Evolutionary conservation across 108 stramenopile genomes (phyloP).

Genomic region (Stephanodiscus minutulus): DNA sequence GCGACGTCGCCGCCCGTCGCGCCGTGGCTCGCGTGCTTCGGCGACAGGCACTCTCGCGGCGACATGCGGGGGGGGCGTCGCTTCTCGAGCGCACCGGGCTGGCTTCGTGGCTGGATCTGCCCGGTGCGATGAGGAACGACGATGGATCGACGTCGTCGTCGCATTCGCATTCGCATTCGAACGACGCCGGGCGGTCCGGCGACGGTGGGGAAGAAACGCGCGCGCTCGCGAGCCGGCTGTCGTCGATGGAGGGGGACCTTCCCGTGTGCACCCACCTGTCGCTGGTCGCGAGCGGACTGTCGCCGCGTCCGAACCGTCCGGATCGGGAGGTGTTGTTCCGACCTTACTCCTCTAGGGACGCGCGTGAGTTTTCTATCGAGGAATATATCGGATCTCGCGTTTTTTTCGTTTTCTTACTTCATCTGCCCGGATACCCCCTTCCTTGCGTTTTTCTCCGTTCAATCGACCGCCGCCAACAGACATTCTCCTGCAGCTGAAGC

Average conservation of each 20-base stretch:
- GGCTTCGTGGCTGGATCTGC: conserved; percentile 50
- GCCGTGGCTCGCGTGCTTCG: conserved; percentile 37
- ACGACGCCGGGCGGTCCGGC: neutral
- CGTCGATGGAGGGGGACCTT: conserved; percentile 24
- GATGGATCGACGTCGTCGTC: conserved; percentile 1
- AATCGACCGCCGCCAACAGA: neutral
- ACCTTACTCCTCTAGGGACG: conserved; percentile 80
- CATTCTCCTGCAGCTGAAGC: conserved; percentile 77
- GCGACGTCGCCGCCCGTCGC: conserved; percentile 28
- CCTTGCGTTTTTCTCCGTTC: neutral
- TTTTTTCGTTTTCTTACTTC: too few relatives aligned
- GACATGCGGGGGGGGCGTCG: conserved; percentile 6
- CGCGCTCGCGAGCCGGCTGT: conserved; percentile 21
- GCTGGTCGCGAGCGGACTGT: conserved; percentile 66
- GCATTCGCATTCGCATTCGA: conserved; percentile 2
- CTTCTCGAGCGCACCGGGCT: conserved; percentile 37
- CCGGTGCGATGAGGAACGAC: conserved; percentile 17
- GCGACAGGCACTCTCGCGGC: conserved; percentile 25
- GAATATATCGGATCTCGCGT: too few relatives aligned
- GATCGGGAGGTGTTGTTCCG: conserved; percentile 70
- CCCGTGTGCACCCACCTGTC: conserved; percentile 51
- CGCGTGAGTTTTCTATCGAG: conserved; percentile 37
- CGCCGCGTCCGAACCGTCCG: conserved; percentile 63
- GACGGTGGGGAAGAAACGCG: neutral
- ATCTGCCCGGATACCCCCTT: neutral